Conservation (phyloP, 2,329 filamentous ascomycete species). For the Epichloe festucae region DNA sequence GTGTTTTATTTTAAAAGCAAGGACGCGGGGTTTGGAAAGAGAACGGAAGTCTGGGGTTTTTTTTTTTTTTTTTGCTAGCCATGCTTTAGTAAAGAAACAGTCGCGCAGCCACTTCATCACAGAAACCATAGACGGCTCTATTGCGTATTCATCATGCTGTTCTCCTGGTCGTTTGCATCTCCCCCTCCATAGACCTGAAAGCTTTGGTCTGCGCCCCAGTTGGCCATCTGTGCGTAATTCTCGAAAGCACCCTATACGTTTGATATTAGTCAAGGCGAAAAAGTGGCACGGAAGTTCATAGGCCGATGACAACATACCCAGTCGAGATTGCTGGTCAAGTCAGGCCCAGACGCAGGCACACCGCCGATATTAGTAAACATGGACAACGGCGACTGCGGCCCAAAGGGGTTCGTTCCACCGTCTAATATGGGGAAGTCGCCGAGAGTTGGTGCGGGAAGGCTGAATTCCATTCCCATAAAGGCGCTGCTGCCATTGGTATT, state of each 20-base stretch:
- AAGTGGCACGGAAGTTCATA: background rate
- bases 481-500: constrained; percentile 26
- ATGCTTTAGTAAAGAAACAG: no score
- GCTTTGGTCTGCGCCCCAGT: constrained; percentile 38
- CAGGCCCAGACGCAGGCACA: constrained; percentile 19
- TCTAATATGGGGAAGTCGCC: constrained; percentile 18
- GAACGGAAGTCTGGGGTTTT: no score
- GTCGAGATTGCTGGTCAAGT: constrained; percentile 40
- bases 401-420: constrained; percentile 13
- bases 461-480: constrained; percentile 33
- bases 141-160: constrained; percentile 11
- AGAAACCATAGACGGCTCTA: background rate
- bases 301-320: constrained; percentile 33
- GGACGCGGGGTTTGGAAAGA: no score
- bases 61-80: no score
- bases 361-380: constrained; percentile 36
- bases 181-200: constrained; percentile 35
- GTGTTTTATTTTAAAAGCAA: no score
- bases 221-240: constrained; percentile 40
- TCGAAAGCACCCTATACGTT: constrained; percentile 38
- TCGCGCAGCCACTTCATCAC: no score
- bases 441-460: constrained; percentile 18
- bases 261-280: background rate
- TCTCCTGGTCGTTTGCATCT: constrained; percentile 13
- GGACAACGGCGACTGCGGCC: constrained; percentile 32